Evolutionary conservation across 1,284 basidiomycete genomes (phyloP).

Genomic region (Irpex sp.): DNA sequence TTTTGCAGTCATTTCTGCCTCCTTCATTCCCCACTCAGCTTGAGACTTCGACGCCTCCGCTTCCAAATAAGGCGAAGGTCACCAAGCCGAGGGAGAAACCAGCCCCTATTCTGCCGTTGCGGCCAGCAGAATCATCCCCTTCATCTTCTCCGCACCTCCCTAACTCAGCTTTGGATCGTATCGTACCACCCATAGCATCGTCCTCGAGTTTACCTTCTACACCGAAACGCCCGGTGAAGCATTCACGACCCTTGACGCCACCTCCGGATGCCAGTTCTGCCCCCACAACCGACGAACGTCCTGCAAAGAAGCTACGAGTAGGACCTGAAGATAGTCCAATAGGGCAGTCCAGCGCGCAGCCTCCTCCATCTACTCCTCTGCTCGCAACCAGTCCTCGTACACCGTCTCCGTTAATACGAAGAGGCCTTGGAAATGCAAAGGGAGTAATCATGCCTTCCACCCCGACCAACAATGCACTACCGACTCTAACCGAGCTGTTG

Average conservation of each 20-base stretch:
- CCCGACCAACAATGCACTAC: slow-evolving; percentile 23
- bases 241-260: slow-evolving; percentile 15
- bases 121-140: slow-evolving; percentile 18
- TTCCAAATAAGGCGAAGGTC: slow-evolving; percentile 4
- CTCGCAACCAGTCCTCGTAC: background rate
- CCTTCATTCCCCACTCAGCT: slow-evolving; percentile 38
- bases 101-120: slow-evolving; percentile 24
- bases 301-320: slow-evolving; percentile 21
- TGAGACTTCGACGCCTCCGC: slow-evolving; percentile 34
- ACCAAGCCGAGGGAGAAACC: slow-evolving; percentile 23
- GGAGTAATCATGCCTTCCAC: slow-evolving; percentile 21
- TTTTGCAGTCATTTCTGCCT: slow-evolving; percentile 27
- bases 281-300: slow-evolving; percentile 8
- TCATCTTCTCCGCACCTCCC: slow-evolving; percentile 22
- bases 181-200: slow-evolving; percentile 7
- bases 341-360: slow-evolving; percentile 18
- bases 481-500: slow-evolving; percentile 32
- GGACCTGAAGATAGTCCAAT: slow-evolving; percentile 5
- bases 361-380: slow-evolving; percentile 23
- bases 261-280: slow-evolving; percentile 7
- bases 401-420: background rate
- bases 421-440: slow-evolving; percentile 26
- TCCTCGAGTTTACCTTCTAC: slow-evolving; percentile 18
- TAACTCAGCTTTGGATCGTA: slow-evolving; percentile 8
- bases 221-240: slow-evolving; percentile 13